Conservation (phyloP, 257 asterid genomes). For the Solanum pinnatisectum region DNA sequence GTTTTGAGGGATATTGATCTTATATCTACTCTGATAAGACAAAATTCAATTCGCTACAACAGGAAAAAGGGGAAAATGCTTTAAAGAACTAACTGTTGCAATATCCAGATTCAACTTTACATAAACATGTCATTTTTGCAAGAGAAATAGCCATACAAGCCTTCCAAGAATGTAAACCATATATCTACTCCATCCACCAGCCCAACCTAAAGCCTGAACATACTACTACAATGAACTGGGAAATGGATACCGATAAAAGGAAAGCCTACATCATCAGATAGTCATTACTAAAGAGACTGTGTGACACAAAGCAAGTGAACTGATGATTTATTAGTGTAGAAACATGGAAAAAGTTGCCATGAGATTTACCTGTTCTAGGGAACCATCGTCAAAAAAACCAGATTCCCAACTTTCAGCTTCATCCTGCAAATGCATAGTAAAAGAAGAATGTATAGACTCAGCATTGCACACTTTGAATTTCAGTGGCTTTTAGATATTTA, state of each 20-base stretch:
- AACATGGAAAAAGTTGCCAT: background rate
- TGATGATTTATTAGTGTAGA: background rate
- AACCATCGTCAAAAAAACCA: conserved; percentile 33
- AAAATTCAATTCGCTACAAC: background rate
- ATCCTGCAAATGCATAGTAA: conserved; percentile 44
- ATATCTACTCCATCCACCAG: background rate
- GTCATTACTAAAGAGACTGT: background rate
- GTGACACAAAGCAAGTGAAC: background rate
- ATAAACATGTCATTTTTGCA: background rate
- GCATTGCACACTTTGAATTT: background rate
- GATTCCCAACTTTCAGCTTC: conserved; percentile 82
- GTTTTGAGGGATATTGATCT: background rate
- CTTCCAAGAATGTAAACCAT: background rate
- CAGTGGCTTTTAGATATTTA: background rate
- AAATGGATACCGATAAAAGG: background rate
- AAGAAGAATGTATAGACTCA: background rate
- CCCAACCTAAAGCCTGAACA: background rate
- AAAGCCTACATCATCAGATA: background rate
- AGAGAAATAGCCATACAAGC: background rate
- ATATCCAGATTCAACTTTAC: background rate
- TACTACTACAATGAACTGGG: background rate
- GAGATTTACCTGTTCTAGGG: conserved; percentile 44
- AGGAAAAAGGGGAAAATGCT: background rate
- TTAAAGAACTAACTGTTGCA: background rate
- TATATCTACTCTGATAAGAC: background rate